Base-by-base conservation (phyloP, 2,329 filamentous ascomycete species). In the Verticillium klebahnii region DNA sequence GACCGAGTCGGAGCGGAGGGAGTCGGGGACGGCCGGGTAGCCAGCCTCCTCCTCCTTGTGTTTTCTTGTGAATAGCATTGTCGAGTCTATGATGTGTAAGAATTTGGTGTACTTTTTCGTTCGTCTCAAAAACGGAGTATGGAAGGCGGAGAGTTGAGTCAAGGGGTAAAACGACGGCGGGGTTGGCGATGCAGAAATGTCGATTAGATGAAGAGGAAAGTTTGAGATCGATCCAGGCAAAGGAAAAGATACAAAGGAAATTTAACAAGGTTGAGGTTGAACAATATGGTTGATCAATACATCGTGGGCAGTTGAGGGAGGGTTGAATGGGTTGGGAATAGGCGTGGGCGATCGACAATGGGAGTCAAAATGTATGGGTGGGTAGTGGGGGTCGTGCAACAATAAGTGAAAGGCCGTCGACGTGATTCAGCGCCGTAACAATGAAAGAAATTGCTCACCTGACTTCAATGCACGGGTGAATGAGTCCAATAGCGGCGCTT, bases 1-100 rank as follows among this genome's bases (percentile, higher is more conserved):
- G 66, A 78, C 68, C 19, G 77, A 75, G 59, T 75, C 70, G 61
- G 73, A 68, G 36, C 69, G 72, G 56, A 80, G 70, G 63, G 75
- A 74, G 61, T 70, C 65, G 62, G 77, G 77, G 40, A 79, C 71
- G 57, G 57, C 70, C 57, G 76, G 76, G 61, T 75, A 78, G 25
- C 34, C 57, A 59, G 69, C 66, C 61, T 68, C 61, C 63, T 66
- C 62, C 57, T 70, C 67, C 62, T 70, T 68, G 64, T 67, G 64
- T 65, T 72, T 75, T 69, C 71, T 69, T 57, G 74, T 72, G 70
- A 67, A 71, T 62, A 74, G 69, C 76, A 77, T 78, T n/a, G 70
- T 74, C 65, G 64, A 71, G 69, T 74, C 67, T 69, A 40, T 60
- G 60, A 67, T 36, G 65, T 72, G 62, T 65, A 59, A 65, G 62